Percentiles rank a stretch among this genome's conserved stretches.
These are phyloP conservation scores for Rhinocladiella similis DNA, from an alignment of 2,329 filamentous ascomycete genomes.

Conservation along the genomic window DNA sequence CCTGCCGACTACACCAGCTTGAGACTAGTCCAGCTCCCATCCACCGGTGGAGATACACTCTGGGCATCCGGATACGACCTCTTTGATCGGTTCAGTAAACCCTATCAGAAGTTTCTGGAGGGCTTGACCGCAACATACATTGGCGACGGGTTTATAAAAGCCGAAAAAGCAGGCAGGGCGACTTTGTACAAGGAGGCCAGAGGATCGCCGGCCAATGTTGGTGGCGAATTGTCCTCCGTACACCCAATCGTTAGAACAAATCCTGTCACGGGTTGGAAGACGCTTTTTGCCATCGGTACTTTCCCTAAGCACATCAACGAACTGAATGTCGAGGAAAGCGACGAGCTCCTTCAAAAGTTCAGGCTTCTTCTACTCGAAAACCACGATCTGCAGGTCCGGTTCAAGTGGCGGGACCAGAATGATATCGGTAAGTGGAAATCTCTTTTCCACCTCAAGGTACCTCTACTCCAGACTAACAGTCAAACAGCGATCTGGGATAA, in stretches of 20 bases:
- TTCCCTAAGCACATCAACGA: constrained; percentile 46
- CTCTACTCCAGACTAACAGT: too few relatives aligned
- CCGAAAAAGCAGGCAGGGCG: constrained; percentile 37
- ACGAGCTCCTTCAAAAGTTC: constrained; percentile 47
- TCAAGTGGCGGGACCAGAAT: constrained; percentile 51
- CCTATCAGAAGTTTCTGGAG: constrained; percentile 61
- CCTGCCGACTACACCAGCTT: constrained; percentile 65
- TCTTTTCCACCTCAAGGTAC: too few relatives aligned
- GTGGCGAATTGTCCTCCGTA: constrained; percentile 49
- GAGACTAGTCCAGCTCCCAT: constrained; percentile 56
- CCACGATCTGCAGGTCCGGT: constrained; percentile 53
- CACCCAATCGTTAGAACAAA: constrained; percentile 63
- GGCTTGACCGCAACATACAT: constrained; percentile 57
- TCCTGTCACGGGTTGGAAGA: constrained; percentile 65
- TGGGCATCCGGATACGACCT: constrained; percentile 69
- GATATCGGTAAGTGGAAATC: constrained; percentile 40
- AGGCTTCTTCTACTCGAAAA: constrained; percentile 45
- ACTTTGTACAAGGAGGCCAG: constrained; percentile 46
- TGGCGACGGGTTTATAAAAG: constrained; percentile 50
- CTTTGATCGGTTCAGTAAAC: constrained; percentile 58
- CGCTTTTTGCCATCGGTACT: constrained; percentile 49
- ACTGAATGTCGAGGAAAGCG: constrained; percentile 45
- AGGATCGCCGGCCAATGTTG: constrained; percentile 57
- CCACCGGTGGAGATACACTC: constrained; percentile 53
- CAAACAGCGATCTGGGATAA: constrained; percentile 39